Evolutionary conservation across 139 green algal genomes (phyloP).

Genomic region (Pleodorina starrii): DNA sequence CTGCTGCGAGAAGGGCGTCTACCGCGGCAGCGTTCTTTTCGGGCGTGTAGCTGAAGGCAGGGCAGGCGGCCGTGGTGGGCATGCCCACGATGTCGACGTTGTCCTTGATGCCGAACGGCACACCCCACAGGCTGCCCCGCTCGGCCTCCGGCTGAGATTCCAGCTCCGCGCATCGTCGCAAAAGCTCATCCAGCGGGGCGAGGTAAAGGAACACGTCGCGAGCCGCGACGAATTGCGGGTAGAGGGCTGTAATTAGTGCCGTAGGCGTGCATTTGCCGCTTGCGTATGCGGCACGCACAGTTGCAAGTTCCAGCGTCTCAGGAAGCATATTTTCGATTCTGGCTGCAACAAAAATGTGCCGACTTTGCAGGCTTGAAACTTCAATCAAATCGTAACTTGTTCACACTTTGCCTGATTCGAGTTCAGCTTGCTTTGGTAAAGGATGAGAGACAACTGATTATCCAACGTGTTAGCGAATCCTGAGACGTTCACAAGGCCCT

Average conservation of each 20-base stretch:
- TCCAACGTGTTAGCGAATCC: too few species aligned
- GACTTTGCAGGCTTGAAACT: too few species aligned
- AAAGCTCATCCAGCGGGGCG: constrained; percentile 46
- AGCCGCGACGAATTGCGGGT: constrained; percentile 48
- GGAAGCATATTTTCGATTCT: too few species aligned
- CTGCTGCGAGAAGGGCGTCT: constrained; percentile 68
- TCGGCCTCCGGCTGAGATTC: constrained; percentile 55
- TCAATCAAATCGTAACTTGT: too few species aligned
- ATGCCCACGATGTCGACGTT: constrained; percentile 85
- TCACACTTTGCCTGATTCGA: too few species aligned
- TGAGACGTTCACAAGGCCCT: too few species aligned
- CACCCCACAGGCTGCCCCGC: constrained; percentile 72
- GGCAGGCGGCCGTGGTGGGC: constrained; percentile 81
- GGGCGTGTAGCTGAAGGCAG: constrained; percentile 72
- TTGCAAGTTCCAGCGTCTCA: constrained; percentile 49
- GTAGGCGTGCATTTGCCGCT: constrained; percentile 55
- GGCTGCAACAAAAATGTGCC: too few species aligned
- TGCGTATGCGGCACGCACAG: constrained; percentile 63
- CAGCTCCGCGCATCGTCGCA: constrained; percentile 61
- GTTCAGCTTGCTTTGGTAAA: too few species aligned
- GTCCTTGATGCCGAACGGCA: constrained; percentile 88
- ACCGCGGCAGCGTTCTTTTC: constrained; percentile 59
- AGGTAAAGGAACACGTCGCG: constrained; percentile 64
- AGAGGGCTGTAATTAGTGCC: constrained; percentile 53
- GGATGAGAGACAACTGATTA: too few species aligned